Evolutionary conservation across 164 flowering plant genomes (phyloP).

Genomic region (Annona squamosa): DNA sequence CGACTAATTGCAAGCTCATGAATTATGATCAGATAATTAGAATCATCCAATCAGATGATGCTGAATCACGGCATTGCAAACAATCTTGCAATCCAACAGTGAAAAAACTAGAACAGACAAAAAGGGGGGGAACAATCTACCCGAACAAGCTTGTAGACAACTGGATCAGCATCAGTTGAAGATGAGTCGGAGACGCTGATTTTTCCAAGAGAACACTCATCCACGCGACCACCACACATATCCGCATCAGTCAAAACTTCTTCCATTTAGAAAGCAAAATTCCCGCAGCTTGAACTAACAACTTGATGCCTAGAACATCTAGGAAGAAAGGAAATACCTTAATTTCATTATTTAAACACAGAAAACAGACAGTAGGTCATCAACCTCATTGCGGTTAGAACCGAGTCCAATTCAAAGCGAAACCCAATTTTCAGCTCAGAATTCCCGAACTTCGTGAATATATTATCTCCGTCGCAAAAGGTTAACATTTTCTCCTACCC

Average conservation of each 20-base stretch:
- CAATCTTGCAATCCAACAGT: not conserved
- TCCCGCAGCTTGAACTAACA: too few species aligned
- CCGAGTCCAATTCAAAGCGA: too few species aligned
- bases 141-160: constrained; percentile 17
- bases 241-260: constrained; percentile 43
- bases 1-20: not conserved
- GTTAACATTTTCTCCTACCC: too few species aligned
- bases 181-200: constrained; percentile 22
- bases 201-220: constrained; percentile 20
- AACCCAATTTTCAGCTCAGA: too few species aligned
- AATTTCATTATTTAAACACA: too few species aligned
- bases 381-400: too few species aligned
- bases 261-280: constrained; percentile 40
- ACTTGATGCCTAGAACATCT: too few species aligned
- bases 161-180: constrained; percentile 9
- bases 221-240: constrained; percentile 27
- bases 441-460: too few species aligned
- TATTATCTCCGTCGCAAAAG: too few species aligned
- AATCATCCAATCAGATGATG: not conserved
- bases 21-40: not conserved
- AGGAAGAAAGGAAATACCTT: too few species aligned
- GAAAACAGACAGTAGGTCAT: too few species aligned
- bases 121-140: not conserved
- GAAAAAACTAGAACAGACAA: not conserved
- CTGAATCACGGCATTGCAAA: not conserved